phyloP scores from a whole-genome alignment of 352 stramenopile species.

The Thalassiosira hispida region DNA sequence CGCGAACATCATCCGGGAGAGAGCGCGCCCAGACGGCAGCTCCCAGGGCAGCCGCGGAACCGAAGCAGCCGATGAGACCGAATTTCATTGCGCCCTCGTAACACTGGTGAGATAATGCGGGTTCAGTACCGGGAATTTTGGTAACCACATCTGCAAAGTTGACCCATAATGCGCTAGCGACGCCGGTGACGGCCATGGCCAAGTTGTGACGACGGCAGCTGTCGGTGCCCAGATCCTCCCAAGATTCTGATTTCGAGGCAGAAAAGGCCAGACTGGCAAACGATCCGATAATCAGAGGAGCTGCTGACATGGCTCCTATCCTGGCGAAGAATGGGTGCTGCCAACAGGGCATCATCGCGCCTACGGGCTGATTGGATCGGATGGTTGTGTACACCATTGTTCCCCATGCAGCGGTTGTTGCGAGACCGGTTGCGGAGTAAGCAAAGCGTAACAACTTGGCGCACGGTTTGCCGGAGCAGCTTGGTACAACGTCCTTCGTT shows the following conservation, averaged over 20 bases:
- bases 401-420: conserved; percentile 33
- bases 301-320: conserved; percentile 31
- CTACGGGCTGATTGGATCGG: conserved; percentile 35
- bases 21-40: conserved; percentile 28
- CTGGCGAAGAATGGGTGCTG: conserved; percentile 37
- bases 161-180: conserved; percentile 36
- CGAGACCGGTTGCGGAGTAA: conserved; percentile 28
- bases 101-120: conserved; percentile 13
- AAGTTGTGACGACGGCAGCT: conserved; percentile 42
- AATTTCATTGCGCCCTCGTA: conserved; percentile 32
- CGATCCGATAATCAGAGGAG: conserved; percentile 15
- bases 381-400: conserved; percentile 48
- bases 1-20: conserved; percentile 25
- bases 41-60: conserved; percentile 12
- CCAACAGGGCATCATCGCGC: conserved; percentile 40
- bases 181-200: conserved; percentile 23
- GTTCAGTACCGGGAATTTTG: conserved; percentile 37
- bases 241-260: conserved; percentile 1
- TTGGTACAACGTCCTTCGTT: background rate
- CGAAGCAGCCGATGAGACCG: conserved; percentile 32
- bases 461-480: background rate
- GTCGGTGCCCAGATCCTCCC: conserved; percentile 28
- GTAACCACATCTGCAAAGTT: conserved; percentile 34
- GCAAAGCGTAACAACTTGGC: conserved; percentile 9
- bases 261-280: conserved; percentile 24